phyloP scores from a whole-genome alignment of 192 early-diverging fungal species.

The Backusella sp. region DNA sequence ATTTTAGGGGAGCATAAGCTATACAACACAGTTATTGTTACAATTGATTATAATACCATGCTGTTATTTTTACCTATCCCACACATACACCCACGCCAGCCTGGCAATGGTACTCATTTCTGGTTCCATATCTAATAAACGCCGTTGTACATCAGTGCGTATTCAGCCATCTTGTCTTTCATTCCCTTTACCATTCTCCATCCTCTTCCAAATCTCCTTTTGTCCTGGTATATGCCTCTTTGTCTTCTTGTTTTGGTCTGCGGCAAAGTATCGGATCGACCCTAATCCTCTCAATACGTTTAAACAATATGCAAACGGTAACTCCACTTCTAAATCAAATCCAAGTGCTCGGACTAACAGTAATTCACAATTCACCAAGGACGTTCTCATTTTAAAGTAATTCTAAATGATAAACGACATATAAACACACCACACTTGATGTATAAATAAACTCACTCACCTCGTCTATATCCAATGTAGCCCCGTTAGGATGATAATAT shows the following conservation, averaged over 20 bases:
- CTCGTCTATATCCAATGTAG: constrained; percentile 30
- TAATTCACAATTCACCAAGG: constrained; percentile 49
- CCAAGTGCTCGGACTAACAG: constrained; percentile 48
- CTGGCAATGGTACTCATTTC: constrained; percentile 32
- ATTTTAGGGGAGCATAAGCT: constrained; percentile 33
- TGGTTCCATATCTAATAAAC: constrained; percentile 19
- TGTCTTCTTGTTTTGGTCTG: background rate
- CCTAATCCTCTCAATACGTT: constrained; percentile 51
- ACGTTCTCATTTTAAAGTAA: constrained; percentile 48
- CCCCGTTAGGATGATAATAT: constrained; percentile 29
- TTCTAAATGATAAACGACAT: constrained; percentile 14
- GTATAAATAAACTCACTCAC: background rate
- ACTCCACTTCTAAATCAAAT: constrained; percentile 48
- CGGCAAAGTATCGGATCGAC: constrained; percentile 28
- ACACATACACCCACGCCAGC: constrained; percentile 33
- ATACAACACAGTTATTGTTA: background rate
- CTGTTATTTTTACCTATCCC: constrained; percentile 30
- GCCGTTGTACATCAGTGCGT: background rate
- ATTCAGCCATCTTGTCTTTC: too few species aligned
- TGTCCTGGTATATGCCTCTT: constrained; percentile 8
- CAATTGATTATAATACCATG: background rate
- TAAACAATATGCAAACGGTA: constrained; percentile 50
- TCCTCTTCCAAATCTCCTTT: constrained; percentile 27
- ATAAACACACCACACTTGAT: background rate
- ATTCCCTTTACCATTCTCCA: constrained; percentile 14